phyloP scores from a whole-genome alignment of 2,329 filamentous ascomycete genomes.

The Arthrobotrys entomopaga region DNA sequence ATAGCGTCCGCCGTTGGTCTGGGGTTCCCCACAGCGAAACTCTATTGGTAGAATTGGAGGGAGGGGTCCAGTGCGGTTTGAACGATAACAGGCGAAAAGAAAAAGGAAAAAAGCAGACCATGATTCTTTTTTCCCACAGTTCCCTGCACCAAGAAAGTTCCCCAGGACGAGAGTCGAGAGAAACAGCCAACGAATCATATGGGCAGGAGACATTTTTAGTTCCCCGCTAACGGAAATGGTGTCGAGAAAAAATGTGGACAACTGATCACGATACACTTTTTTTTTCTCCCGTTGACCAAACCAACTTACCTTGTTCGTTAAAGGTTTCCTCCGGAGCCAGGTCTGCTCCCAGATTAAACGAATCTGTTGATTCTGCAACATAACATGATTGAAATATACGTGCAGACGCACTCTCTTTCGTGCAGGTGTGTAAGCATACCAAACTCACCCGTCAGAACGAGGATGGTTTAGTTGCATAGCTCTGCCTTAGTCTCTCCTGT shows the following conservation, averaged over 20 bases:
- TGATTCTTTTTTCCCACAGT: conserved; percentile 49
- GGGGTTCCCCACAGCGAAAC: conserved; percentile 56
- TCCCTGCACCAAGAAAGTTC: conserved; percentile 52
- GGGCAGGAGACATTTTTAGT: conserved; percentile 55
- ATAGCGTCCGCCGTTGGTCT: conserved; percentile 54
- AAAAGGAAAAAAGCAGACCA: conserved; percentile 37
- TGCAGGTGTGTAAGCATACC: conserved; percentile 42
- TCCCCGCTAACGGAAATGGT: conserved; percentile 55
- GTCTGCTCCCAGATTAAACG: conserved; percentile 46
- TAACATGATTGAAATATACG: conserved; percentile 42
- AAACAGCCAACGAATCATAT: conserved; percentile 51
- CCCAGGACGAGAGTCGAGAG: conserved; percentile 31
- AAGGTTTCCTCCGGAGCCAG: conserved; percentile 32
- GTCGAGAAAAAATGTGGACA: conserved; percentile 55
- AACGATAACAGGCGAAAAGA: conserved; percentile 49
- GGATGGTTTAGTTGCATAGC: conserved; percentile 51
- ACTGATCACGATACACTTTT: conserved; percentile 56
- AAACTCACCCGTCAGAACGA: conserved; percentile 52
- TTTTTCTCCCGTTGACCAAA: conserved; percentile 22
- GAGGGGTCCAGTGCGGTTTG: conserved; percentile 42
- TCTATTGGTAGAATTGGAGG: conserved; percentile 41
- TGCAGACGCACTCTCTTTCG: conserved; percentile 35
- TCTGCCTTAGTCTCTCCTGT: conserved; percentile 18
- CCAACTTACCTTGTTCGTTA: conserved; percentile 52
- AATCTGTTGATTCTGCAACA: conserved; percentile 36